A percentile compares a stretch with the other conserved stretches of the same genome.
Evolutionary conservation across 2,329 filamentous ascomycete genomes (phyloP).

Genomic region (Cercospora zeina): DNA sequence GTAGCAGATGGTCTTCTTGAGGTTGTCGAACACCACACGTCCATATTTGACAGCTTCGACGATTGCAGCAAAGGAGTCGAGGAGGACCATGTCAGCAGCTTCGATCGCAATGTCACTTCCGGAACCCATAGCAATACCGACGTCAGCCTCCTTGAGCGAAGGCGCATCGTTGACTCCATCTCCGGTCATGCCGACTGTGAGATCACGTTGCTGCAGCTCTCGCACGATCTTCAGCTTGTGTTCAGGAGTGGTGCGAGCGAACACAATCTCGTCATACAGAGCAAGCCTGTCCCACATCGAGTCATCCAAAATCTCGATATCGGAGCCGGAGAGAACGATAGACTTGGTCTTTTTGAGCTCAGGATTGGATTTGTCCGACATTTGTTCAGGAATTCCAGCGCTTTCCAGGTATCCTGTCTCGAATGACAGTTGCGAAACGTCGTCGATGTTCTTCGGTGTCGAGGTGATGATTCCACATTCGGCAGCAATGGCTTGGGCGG

Average conservation of each 20-base stretch:
- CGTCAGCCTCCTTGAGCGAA: conserved; percentile 58
- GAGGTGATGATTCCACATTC: conserved; percentile 70
- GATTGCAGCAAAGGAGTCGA: conserved; percentile 70
- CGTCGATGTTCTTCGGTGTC: conserved; percentile 52
- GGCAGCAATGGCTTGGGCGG: conserved; percentile 69
- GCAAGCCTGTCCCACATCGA: conserved; percentile 68
- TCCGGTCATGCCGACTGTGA: conserved; percentile 58
- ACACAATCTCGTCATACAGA: conserved; percentile 70
- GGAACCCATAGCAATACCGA: conserved; percentile 60
- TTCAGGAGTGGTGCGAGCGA: conserved; percentile 73
- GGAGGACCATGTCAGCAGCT: conserved; percentile 62
- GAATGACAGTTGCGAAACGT: conserved; percentile 53
- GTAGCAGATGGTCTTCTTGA: conserved; percentile 76
- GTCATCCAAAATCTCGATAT: conserved; percentile 65
- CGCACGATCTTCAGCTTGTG: conserved; percentile 79
- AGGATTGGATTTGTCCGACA: conserved; percentile 22
- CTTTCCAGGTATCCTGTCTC: conserved; percentile 34
- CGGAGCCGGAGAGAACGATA: conserved; percentile 65
- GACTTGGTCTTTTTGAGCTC: conserved; percentile 18
- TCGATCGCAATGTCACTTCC: conserved; percentile 64
- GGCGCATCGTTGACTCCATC: conserved; percentile 55
- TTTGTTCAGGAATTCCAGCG: conserved; percentile 32
- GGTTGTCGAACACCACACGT: conserved; percentile 74
- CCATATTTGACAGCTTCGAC: conserved; percentile 72
- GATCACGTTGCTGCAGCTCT: conserved; percentile 64